Conservation (phyloP, 192 early-diverging fungal genomes). For the Coemansia sp. region DNA sequence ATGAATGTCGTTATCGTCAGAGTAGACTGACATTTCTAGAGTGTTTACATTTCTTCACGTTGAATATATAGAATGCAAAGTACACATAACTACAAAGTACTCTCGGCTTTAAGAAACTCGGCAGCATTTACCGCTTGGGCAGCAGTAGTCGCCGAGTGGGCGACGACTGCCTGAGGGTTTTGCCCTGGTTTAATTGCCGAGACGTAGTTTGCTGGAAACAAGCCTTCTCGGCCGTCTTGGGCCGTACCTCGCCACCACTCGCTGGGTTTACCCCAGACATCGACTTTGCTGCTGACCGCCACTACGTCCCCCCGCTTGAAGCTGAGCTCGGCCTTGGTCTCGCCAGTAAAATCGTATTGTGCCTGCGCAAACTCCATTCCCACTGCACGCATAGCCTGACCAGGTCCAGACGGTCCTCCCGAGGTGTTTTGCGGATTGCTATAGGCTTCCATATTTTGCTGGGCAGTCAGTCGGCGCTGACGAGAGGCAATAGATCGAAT, state of each 20-base stretch:
- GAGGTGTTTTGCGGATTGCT: neutral
- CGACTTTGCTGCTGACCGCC: constrained; percentile 83
- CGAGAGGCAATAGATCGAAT: constrained; percentile 73
- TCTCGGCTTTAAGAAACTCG: constrained; percentile 34
- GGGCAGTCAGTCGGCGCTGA: constrained; percentile 45
- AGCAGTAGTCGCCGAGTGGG: constrained; percentile 30
- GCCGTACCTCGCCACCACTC: constrained; percentile 93
- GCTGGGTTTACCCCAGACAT: constrained; percentile 72
- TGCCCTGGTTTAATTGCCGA: constrained; percentile 70
- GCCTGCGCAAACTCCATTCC: constrained; percentile 88
- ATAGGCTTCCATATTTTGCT: constrained; percentile 16
- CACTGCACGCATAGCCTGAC: constrained; percentile 45
- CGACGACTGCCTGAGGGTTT: constrained; percentile 61
- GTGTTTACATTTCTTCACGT: neutral
- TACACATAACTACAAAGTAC: constrained; percentile 4
- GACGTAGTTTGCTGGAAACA: constrained; percentile 95
- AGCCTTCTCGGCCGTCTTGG: constrained; percentile 79
- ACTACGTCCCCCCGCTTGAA: constrained; percentile 88
- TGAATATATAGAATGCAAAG: neutral
- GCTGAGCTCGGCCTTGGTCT: constrained; percentile 78
- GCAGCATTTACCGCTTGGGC: constrained; percentile 32
- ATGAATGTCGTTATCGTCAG: neutral
- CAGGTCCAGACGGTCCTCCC: constrained; percentile 36
- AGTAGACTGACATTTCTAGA: neutral
- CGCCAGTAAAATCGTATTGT: constrained; percentile 79